phyloP scores from a whole-genome alignment of 2,329 filamentous ascomycete genomes.

The Ophiosphaerella korrae region DNA sequence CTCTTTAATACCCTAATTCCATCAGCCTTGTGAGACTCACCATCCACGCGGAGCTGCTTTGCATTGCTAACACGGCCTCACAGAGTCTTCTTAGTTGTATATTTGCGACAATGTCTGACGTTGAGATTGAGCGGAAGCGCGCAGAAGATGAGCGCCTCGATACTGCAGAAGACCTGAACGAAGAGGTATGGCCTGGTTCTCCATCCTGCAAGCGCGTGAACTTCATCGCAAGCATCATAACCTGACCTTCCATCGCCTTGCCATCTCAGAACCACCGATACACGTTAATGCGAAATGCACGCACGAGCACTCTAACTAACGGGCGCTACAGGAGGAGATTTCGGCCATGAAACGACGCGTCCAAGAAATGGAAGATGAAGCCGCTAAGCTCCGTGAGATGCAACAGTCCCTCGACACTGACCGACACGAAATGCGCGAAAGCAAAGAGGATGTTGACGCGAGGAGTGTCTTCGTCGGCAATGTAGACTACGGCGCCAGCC shows the following conservation, averaged over 20 bases:
- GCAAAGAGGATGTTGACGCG: constrained; percentile 93
- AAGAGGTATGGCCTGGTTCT: constrained; percentile 38
- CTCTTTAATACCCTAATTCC: constrained; percentile 8
- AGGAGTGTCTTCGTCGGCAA: constrained; percentile 98
- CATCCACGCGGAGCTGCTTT: constrained; percentile 5
- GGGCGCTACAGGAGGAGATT: constrained; percentile 46
- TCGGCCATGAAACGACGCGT: constrained; percentile 60
- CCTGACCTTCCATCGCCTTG: neutral
- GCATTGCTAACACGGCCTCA: constrained; percentile 9
- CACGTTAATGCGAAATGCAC: neutral
- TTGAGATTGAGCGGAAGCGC: constrained; percentile 35
- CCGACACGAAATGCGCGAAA: constrained; percentile 80
- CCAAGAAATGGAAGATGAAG: constrained; percentile 64
- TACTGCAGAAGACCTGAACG: constrained; percentile 40
- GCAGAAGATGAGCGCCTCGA: constrained; percentile 42
- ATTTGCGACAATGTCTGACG: constrained; percentile 34
- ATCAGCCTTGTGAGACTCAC: constrained; percentile 21
- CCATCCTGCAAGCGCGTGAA: neutral
- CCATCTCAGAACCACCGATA: too few relatives aligned
- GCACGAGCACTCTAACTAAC: constrained; percentile 4
- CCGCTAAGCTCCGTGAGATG: constrained; percentile 60
- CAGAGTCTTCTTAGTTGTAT: neutral
- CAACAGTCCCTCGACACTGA: constrained; percentile 76
- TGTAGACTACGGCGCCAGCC: constrained; percentile 95
- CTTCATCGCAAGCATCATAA: neutral